Evolutionary conservation across 2,329 filamentous ascomycete genomes (phyloP).

Genomic region (Botrytis galanthina): DNA sequence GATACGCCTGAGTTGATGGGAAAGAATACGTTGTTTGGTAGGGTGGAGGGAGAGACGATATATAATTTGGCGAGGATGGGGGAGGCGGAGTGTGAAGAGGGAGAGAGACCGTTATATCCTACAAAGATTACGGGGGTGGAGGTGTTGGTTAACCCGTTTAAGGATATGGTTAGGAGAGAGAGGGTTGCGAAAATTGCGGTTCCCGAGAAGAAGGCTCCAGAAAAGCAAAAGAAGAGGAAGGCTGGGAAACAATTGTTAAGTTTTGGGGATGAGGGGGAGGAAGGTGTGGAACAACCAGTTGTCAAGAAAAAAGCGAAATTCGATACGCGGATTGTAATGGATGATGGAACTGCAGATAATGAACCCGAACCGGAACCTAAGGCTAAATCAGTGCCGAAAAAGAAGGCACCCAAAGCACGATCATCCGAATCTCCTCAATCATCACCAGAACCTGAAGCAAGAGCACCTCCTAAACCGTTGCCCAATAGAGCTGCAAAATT

Average conservation of each 20-base stretch:
- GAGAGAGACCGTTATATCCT: conserved; percentile 82
- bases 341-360: conserved; percentile 45
- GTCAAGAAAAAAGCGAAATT: conserved; percentile 75
- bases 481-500: conserved; percentile 36
- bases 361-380: conserved; percentile 37
- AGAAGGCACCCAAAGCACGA: conserved; percentile 35
- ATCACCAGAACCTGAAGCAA: conserved; percentile 41
- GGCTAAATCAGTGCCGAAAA: conserved; percentile 37
- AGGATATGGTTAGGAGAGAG: conserved; percentile 72
- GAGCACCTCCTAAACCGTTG: conserved; percentile 32
- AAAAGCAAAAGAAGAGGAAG: conserved; percentile 67
- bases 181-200: conserved; percentile 52
- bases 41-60: conserved; percentile 89
- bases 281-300: conserved; percentile 52
- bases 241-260: conserved; percentile 74
- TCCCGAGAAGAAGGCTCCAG: conserved; percentile 45
- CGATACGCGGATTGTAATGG: conserved; percentile 70
- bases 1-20: conserved; percentile 81
- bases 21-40: conserved; percentile 90
- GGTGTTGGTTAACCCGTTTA: conserved; percentile 77
- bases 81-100: conserved; percentile 78
- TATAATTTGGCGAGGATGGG: conserved; percentile 95
- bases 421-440: conserved; percentile 40
- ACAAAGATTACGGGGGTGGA: conserved; percentile 73
- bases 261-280: conserved; percentile 66